These are phyloP conservation scores for Fusarium siculi DNA, from an alignment of 2,329 filamentous ascomycete species.

Conservation along the genomic window DNA sequence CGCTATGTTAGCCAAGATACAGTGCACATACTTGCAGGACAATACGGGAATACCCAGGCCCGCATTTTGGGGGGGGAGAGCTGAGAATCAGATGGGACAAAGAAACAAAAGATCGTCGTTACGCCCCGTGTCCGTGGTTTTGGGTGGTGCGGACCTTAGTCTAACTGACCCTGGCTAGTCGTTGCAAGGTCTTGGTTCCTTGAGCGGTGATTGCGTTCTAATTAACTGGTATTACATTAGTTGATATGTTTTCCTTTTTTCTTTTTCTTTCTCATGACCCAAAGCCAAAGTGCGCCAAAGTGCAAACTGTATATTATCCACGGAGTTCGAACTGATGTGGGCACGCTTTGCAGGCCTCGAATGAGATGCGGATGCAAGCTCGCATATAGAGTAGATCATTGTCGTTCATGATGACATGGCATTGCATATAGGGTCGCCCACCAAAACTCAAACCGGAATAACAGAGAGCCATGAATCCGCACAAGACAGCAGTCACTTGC, in stretches of 20 bases:
- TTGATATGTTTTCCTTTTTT: constrained; percentile 7
- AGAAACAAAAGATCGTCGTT: constrained; percentile 42
- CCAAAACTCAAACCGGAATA: constrained; percentile 10
- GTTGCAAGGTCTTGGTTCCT: constrained; percentile 30
- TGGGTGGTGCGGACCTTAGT: constrained; percentile 42
- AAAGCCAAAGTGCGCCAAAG: not conserved
- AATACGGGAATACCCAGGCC: not conserved
- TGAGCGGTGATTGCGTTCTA: constrained; percentile 26
- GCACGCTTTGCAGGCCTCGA: constrained; percentile 25
- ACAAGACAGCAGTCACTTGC: constrained; percentile 38
- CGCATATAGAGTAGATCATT: constrained; percentile 11
- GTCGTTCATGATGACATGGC: constrained; percentile 35
- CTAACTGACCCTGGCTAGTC: constrained; percentile 37
- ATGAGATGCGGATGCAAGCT: constrained; percentile 5
- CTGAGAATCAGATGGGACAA: constrained; percentile 30
- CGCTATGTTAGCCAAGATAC: constrained; percentile 10
- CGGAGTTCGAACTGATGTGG: constrained; percentile 1
- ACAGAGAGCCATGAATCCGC: constrained; percentile 4
- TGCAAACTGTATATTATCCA: not conserved
- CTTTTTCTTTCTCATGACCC: not conserved
- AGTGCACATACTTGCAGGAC: constrained; percentile 2
- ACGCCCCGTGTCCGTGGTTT: constrained; percentile 45
- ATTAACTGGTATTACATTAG: constrained; percentile 20
- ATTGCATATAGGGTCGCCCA: constrained; percentile 21
- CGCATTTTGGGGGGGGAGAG: not conserved